Conservation (phyloP, 495 filamentous ascomycete species). For the Staphylotrichum longicolle region DNA sequence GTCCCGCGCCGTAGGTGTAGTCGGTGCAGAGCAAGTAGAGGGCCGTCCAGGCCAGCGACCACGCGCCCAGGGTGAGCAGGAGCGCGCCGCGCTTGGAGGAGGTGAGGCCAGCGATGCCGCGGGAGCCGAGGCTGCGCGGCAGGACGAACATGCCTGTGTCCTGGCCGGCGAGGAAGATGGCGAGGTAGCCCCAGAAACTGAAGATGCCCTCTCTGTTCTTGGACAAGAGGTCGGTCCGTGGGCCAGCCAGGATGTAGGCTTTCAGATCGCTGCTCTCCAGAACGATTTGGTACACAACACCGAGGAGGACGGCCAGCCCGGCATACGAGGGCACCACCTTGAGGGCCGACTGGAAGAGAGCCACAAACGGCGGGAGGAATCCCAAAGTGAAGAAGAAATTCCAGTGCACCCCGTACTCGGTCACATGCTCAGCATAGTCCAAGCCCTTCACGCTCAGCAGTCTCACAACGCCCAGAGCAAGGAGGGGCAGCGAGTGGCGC, state of each 20-base stretch:
- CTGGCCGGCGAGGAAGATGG: conserved; percentile 91
- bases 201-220: conserved; percentile 93
- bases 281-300: conserved; percentile 64
- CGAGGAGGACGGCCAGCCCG: conserved; percentile 63
- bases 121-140: conserved; percentile 52
- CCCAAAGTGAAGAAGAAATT: conserved; percentile 99
- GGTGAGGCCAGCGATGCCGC: conserved; percentile 33
- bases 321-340: conserved; percentile 68
- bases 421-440: conserved; percentile 96
- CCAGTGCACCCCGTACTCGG: conserved; percentile 98
- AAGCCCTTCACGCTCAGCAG: conserved; percentile 88
- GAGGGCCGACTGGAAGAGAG: conserved; percentile 70
- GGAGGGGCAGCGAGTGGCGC: conserved; percentile 77
- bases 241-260: conserved; percentile 78
- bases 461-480: conserved; percentile 76
- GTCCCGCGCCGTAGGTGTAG: conserved; percentile 63
- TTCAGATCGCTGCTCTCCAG: conserved; percentile 78
- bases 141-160: conserved; percentile 75
- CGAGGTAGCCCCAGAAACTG: conserved; percentile 88
- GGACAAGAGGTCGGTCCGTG: conserved; percentile 71
- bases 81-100: conserved; percentile 50
- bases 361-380: conserved; percentile 83
- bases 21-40: conserved; percentile 66
- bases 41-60: conserved; percentile 62
- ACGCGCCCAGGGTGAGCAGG: conserved; percentile 56